Evolutionary conservation across 768 basidiomycete genomes (phyloP), one percentile per base, ranked within the genome.

Genomic region (Psilocybe azurescens): DNA sequence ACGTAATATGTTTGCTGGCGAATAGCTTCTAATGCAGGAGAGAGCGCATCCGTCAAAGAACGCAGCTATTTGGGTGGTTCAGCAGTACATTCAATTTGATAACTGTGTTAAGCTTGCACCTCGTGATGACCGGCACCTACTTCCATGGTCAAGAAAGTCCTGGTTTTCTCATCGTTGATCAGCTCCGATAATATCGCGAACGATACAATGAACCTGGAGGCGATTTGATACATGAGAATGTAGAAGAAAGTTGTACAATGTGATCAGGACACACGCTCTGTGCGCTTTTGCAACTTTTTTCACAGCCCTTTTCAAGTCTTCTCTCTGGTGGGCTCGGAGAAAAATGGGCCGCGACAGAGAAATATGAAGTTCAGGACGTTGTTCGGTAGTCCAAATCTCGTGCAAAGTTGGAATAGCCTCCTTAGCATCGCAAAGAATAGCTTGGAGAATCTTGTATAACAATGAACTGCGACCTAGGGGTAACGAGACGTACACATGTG

Each of bases 271-370:
- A 70, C 73, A 87, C 91, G 81, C 73, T 53, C 72, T 66, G 66
- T 77, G 78, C 3, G 70, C 71, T 60, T 75, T 81, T 60, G 88
- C 86, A 8, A 85, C 69, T 13, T 71, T 70, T 66, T 80, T 86
- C 29, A 95, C 81, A 0, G 85, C 85, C 32, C 77, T 78, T 65
- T 86, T 89, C 41, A 97, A 77, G 3, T 88, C 88, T 36, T 92
- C 87, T 60, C 87, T 79, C 73, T 97, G 95, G 71, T 95, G 88
- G 2, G 89, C 82, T 18, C 91, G 86, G 32, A 97, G 76, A 69
- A 86, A 94, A 30, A 91, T 82, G 9, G 95, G 94, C 3, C 93
- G 85, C 0, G 94, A 90, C 11, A 99, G 79, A 1, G 95, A 97
- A 46, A 99, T 78, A 68, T 97, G 96, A 36, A 97, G 79, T 64